Percentiles rank a stretch among this genome's conserved stretches.
phyloP scores from a whole-genome alignment of 2,329 filamentous ascomycete species.

The Aspergillus costaricaensis region DNA sequence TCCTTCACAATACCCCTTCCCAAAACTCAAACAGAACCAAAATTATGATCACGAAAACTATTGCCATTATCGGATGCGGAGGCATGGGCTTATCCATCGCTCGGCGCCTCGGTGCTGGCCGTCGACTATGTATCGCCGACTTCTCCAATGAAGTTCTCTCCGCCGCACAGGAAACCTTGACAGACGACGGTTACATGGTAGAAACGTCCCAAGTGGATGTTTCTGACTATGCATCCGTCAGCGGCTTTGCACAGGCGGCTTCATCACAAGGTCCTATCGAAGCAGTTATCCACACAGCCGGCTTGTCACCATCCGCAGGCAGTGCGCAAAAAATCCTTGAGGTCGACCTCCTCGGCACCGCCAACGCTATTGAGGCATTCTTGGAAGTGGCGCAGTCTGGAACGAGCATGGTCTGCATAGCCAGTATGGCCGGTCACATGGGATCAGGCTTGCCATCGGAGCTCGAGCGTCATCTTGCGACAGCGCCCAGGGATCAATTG shows the following conservation, averaged over 20 bases:
- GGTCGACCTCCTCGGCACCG: slow-evolving; percentile 11
- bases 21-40: too few species aligned
- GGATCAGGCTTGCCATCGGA: background rate
- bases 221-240: slow-evolving; percentile 2
- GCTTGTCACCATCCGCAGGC: slow-evolving; percentile 4
- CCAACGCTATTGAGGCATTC: slow-evolving; percentile 11
- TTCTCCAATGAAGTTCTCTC: background rate
- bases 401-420: slow-evolving; percentile 3
- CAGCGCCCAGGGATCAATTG: background rate
- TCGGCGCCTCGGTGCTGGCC: slow-evolving; percentile 6
- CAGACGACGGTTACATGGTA: slow-evolving; percentile 4
- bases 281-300: slow-evolving; percentile 9
- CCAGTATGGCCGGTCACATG: slow-evolving; percentile 9
- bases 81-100: slow-evolving; percentile 13
- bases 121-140: slow-evolving; percentile 10
- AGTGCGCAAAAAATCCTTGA: background rate
- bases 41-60: background rate
- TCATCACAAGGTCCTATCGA: slow-evolving; percentile 1
- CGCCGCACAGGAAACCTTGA: background rate
- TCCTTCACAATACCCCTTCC: too few species aligned
- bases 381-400: background rate
- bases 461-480: slow-evolving; percentile 11
- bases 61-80: slow-evolving; percentile 10
- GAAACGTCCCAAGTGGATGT: background rate
- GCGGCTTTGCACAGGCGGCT: slow-evolving; percentile 1